Conservation (phyloP, 2,329 filamentous ascomycete species). For the Celoporthe dispersa region DNA sequence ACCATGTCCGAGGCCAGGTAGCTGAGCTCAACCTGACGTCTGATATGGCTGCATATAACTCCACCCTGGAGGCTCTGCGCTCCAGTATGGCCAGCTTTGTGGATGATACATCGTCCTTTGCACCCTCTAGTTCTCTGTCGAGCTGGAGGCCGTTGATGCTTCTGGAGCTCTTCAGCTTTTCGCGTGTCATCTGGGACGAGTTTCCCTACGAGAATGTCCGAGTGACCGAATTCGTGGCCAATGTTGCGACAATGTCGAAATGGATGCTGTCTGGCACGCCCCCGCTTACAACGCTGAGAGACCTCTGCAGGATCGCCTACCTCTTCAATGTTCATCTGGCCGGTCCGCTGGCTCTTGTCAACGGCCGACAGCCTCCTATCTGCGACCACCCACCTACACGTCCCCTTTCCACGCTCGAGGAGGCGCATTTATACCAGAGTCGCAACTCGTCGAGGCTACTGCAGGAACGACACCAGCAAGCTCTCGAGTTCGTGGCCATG, state of each 20-base stretch:
- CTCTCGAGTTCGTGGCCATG: slow-evolving; percentile 60
- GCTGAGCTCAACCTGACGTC: background rate
- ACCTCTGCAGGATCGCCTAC: slow-evolving; percentile 42
- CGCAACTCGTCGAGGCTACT: slow-evolving; percentile 42
- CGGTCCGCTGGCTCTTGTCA: slow-evolving; percentile 39
- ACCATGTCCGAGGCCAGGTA: background rate
- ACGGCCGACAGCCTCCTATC: slow-evolving; percentile 42
- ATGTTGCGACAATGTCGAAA: slow-evolving; percentile 40
- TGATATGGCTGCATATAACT: background rate
- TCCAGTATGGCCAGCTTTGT: background rate
- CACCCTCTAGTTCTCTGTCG: background rate
- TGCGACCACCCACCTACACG: slow-evolving; percentile 39
- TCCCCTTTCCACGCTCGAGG: slow-evolving; percentile 40
- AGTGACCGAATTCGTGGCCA: slow-evolving; percentile 41
- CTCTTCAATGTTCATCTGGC: slow-evolving; percentile 46
- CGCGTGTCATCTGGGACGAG: slow-evolving; percentile 48
- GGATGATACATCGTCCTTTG: background rate
- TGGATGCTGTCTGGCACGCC: slow-evolving; percentile 52
- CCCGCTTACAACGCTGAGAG: slow-evolving; percentile 41
- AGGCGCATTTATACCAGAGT: slow-evolving; percentile 39
- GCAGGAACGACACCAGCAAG: slow-evolving; percentile 42
- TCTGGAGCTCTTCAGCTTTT: slow-evolving; percentile 45
- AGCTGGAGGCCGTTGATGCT: slow-evolving; percentile 21
- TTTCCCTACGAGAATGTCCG: slow-evolving; percentile 45
- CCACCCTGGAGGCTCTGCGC: background rate